Evolutionary conservation across 1,284 basidiomycete species (phyloP), one percentile per base, ranked within the genome.

Genomic region (Melampsora americana): DNA sequence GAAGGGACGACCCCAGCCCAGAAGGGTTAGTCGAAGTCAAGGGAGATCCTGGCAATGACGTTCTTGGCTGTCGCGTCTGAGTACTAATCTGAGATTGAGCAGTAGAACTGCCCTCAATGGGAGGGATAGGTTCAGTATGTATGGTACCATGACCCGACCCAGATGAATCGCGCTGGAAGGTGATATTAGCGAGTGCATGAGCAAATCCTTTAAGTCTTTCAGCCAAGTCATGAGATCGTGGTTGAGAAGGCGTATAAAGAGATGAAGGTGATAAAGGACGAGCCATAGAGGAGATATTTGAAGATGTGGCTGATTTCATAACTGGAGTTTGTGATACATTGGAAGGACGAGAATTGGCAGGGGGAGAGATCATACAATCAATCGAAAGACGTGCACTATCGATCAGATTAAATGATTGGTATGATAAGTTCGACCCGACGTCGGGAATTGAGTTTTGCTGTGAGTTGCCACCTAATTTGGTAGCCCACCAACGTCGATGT

Each of bases 401-500:
- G 26, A 64, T 44, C 44, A 71, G 42, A 44, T 23, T 42, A 6
- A 46, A 62, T 14, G 69, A 42, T 28, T 50, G 60, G 56, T 26
- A 39, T 16, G 56, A 42, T 11, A 50, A 44, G 20, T 14, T 35
- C 35, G 56, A 44, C 9, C 1, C 14, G 12, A 6, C 30, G 5
- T 32, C 39, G 16, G 18, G 28, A 23, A 42, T 26, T 14, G 56
- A 6, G 42, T 30, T 32, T 26, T 18, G 32, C 5, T 62, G 16
- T 62, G 60, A n/a, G 30, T 28, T 28, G 30, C 20, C 35, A 46
- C 28, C 11, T 26, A 71, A 61, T 20, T 71, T 64, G 26, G 14
- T 62, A 11, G 11, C 56, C 60, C 35, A 71, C 20, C n/a, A 16
- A 26, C 60, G 59, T 26, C 69, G 69, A 64, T 71, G 69, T 42